Evolutionary conservation across 2,329 filamentous ascomycete genomes (phyloP).

Genomic region (Colletotrichum shisoi): DNA sequence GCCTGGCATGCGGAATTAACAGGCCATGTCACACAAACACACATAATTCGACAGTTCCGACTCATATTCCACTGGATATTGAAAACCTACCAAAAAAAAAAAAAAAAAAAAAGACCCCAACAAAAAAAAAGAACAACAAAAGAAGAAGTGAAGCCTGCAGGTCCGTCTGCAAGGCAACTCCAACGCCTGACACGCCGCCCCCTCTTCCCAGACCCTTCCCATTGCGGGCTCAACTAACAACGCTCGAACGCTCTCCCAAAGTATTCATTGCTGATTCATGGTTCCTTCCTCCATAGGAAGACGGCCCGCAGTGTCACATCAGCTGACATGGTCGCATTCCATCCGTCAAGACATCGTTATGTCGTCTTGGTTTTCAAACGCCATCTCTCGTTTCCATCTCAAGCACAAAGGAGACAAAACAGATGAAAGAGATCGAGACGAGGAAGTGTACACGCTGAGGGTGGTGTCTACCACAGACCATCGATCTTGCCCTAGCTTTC

Average conservation of each 20-base stretch:
- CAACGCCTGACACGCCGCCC: conserved; percentile 35
- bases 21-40: background rate
- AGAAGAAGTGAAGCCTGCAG: conserved; percentile 26
- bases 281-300: conserved; percentile 25
- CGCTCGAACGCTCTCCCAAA: conserved; percentile 35
- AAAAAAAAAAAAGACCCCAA: conserved; percentile 23
- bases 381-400: conserved; percentile 38
- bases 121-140: conserved; percentile 15
- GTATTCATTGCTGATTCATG: conserved; percentile 34
- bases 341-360: conserved; percentile 35
- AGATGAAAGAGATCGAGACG: background rate
- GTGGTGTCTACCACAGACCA: background rate
- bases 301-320: conserved; percentile 7
- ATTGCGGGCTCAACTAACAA: conserved; percentile 28
- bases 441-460: conserved; percentile 22
- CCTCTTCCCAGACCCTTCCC: conserved; percentile 13
- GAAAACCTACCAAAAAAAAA: conserved; percentile 34
- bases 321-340: conserved; percentile 31
- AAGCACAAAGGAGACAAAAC: conserved; percentile 1
- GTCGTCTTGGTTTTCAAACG: conserved; percentile 30
- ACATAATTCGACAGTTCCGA: conserved; percentile 12
- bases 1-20: background rate
- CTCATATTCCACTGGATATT: conserved; percentile 34
- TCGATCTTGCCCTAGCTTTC: background rate
- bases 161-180: conserved; percentile 28